These are phyloP conservation scores for Raphanus hybrid DNA, from an alignment of 441 rosid genomes.

Conservation along the genomic window DNA sequence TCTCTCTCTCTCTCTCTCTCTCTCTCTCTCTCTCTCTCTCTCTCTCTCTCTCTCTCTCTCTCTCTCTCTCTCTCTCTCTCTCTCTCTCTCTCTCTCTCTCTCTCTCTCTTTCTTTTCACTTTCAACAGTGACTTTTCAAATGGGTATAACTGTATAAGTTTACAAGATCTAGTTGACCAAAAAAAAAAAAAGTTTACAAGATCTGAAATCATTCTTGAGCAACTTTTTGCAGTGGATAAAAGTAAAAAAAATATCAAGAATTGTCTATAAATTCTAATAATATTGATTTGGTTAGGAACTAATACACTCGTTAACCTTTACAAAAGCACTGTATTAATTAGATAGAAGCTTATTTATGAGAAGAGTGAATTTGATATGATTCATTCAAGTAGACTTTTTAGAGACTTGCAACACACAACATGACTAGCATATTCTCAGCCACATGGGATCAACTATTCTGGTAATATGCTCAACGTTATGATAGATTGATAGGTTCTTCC, in stretches of 20 bases:
- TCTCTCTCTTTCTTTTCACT: conserved; percentile 20
- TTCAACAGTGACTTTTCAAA: conserved; percentile 2
- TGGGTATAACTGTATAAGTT: too few relatives aligned
- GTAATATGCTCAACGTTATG: conserved; percentile 40
- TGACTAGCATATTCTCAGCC: conserved; percentile 40
- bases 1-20: too few relatives aligned
- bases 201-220: not conserved
- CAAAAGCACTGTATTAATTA: not conserved
- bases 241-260: not conserved
- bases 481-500: conserved; percentile 45
- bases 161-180: too few relatives aligned
- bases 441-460: conserved; percentile 45
- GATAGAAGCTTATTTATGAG: not conserved
- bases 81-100: too few relatives aligned
- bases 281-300: conserved; percentile 9
- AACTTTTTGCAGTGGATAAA: not conserved
- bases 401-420: conserved; percentile 40
- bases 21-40: too few relatives aligned
- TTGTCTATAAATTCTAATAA: too few relatives aligned
- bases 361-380: conserved; percentile 35
- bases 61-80: too few relatives aligned
- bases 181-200: not conserved
- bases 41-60: too few relatives aligned
- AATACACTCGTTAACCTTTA: not conserved
- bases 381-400: conserved; percentile 32